phyloP scores from a whole-genome alignment of 805 yeast species.

The Myxozyma nipponensis region DNA sequence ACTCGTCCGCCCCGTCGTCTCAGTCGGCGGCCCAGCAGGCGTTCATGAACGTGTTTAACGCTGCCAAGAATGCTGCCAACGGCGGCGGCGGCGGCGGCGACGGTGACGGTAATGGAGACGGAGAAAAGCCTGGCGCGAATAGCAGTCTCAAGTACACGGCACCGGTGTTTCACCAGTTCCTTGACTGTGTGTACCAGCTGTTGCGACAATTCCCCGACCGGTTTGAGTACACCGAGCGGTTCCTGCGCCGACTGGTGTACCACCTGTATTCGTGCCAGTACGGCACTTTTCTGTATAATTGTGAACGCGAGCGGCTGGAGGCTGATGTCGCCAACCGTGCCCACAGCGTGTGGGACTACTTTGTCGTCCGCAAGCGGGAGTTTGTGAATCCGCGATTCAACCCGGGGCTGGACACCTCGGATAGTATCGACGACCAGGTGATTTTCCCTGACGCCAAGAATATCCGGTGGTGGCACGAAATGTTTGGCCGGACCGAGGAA shows the following conservation, averaged over 20 bases:
- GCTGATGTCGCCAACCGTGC: slow-evolving; percentile 48
- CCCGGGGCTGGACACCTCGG: slow-evolving; percentile 22
- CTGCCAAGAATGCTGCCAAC: slow-evolving; percentile 36
- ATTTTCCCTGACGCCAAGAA: slow-evolving; percentile 59
- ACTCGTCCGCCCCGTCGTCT: slow-evolving; percentile 29
- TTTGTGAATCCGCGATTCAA: slow-evolving; percentile 55
- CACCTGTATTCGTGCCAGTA: slow-evolving; percentile 92
- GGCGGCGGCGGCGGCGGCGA: slow-evolving; percentile 15
- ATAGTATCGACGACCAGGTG: slow-evolving; percentile 40
- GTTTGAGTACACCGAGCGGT: slow-evolving; percentile 87
- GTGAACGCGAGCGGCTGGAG: slow-evolving; percentile 59
- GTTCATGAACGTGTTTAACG: slow-evolving; percentile 45
- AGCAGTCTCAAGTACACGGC: slow-evolving; percentile 54
- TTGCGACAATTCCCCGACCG: slow-evolving; percentile 60
- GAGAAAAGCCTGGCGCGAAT: slow-evolving; percentile 9
- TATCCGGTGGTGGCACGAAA: slow-evolving; percentile 85
- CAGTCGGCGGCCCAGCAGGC: slow-evolving; percentile 43
- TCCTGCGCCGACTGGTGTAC: slow-evolving; percentile 75
- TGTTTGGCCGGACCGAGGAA: slow-evolving; percentile 70
- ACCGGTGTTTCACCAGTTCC: slow-evolving; percentile 90
- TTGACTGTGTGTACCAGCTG: slow-evolving; percentile 84
- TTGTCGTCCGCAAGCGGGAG: slow-evolving; percentile 67
- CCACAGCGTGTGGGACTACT: slow-evolving; percentile 90
- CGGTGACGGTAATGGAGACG: slow-evolving; percentile 4
- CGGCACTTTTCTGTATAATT: slow-evolving; percentile 80